Evolutionary conservation across 1,284 basidiomycete species (phyloP).

Genomic region (Sanghuangporus baumii): DNA sequence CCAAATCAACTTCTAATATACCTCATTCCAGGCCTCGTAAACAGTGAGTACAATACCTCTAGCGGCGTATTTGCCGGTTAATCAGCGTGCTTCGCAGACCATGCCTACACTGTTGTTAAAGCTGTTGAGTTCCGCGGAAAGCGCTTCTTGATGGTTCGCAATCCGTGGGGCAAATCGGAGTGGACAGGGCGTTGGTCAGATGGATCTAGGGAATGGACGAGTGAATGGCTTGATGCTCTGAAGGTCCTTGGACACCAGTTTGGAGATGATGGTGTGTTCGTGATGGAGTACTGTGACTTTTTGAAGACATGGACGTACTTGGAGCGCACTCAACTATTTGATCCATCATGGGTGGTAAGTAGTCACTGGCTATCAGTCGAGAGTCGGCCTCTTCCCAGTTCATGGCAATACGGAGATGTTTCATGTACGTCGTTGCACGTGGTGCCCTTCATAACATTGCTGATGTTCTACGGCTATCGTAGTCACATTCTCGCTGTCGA

Average conservation of each 20-base stretch:
- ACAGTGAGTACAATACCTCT: neutral
- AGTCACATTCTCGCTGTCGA: constrained; percentile 26
- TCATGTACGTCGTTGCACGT: constrained; percentile 33
- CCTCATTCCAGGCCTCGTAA: constrained; percentile 25
- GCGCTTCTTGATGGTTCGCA: constrained; percentile 45
- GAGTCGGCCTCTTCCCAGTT: constrained; percentile 30
- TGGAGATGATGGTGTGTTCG: constrained; percentile 47
- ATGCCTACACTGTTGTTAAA: constrained; percentile 48
- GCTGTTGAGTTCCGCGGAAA: constrained; percentile 44
- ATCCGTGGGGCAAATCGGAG: constrained; percentile 47
- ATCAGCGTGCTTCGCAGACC: constrained; percentile 21
- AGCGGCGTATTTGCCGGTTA: neutral
- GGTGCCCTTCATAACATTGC: neutral
- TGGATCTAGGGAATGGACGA: constrained; percentile 47
- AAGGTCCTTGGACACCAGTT: constrained; percentile 35
- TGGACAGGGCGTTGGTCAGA: constrained; percentile 51
- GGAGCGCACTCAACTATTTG: constrained; percentile 43
- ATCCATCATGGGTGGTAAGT: constrained; percentile 42
- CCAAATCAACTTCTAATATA: constrained; percentile 7
- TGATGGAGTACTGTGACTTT: constrained; percentile 54
- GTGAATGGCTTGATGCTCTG: constrained; percentile 39
- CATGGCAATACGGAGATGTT: constrained; percentile 45
- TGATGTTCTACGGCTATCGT: neutral
- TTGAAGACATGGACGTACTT: constrained; percentile 39
- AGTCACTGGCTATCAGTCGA: constrained; percentile 42